These are phyloP conservation scores for Amanita thiersii DNA, from an alignment of 768 basidiomycete genomes.

Conservation along the genomic window DNA sequence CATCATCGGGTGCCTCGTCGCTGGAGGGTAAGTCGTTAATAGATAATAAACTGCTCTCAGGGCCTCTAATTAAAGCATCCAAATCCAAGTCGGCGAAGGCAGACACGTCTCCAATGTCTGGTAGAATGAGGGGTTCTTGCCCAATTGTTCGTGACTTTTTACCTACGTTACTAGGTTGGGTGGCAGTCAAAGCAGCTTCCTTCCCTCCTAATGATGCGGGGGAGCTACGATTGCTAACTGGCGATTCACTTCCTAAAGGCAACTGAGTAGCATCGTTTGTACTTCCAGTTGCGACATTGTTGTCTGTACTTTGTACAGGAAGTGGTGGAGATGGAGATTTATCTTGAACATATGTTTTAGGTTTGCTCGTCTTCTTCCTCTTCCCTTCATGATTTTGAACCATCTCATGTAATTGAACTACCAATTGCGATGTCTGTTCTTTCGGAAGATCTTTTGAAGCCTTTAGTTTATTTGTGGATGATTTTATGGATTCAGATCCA, in stretches of 20 bases:
- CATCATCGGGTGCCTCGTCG: constrained; percentile 20
- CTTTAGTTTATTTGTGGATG: constrained; percentile 37
- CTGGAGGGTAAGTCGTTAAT: constrained; percentile 31
- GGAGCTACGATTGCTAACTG: neutral
- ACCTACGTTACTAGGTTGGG: neutral
- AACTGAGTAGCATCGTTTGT: constrained; percentile 8
- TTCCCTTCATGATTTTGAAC: constrained; percentile 20
- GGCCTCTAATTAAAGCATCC: constrained; percentile 30
- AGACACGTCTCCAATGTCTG: neutral
- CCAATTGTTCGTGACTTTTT: neutral
- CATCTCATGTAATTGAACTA: constrained; percentile 33
- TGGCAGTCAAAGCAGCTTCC: neutral
- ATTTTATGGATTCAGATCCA: constrained; percentile 33
- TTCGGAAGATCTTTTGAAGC: constrained; percentile 15
- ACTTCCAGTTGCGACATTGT: constrained; percentile 5
- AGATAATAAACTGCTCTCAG: constrained; percentile 19
- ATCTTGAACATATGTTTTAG: constrained; percentile 13
- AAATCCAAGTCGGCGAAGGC: constrained; percentile 23
- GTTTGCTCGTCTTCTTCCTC: constrained; percentile 12
- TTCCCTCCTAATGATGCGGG: neutral
- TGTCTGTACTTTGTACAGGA: constrained; percentile 5
- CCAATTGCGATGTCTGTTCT: constrained; percentile 19
- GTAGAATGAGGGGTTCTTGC: neutral
- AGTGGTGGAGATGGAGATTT: constrained; percentile 6
- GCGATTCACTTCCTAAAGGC: neutral